phyloP scores from a whole-genome alignment of 2,329 filamentous ascomycete species.

The Xylariaceae sp. region DNA sequence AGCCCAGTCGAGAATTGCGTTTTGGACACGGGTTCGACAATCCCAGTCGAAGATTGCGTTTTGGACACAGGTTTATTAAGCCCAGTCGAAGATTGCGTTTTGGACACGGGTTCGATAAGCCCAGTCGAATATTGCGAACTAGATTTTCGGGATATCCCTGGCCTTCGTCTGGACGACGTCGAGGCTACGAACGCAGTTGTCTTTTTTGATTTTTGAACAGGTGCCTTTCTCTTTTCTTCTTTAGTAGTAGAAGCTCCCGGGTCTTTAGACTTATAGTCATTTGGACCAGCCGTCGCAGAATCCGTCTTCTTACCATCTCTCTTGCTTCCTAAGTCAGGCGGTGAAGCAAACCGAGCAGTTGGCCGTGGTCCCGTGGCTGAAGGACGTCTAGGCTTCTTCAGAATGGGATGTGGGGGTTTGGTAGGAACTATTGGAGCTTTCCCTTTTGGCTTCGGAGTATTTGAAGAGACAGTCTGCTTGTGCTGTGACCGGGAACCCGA shows the following conservation, averaged over 20 bases:
- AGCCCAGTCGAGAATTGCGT: too few relatives aligned
- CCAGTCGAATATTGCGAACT: conserved; percentile 43
- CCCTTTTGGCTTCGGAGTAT: conserved; percentile 22
- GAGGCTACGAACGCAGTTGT: conserved; percentile 39
- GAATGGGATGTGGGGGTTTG: conserved; percentile 49
- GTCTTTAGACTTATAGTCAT: conserved; percentile 25
- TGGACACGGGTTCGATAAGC: conserved; percentile 31
- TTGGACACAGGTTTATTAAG: conserved; percentile 32
- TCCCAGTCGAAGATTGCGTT: conserved; percentile 26
- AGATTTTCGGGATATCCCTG: conserved; percentile 40
- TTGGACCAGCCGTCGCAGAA: conserved; percentile 35
- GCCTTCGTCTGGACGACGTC: conserved; percentile 41
- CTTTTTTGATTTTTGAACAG: conserved; percentile 29
- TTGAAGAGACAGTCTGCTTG: conserved; percentile 11
- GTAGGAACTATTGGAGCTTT: conserved; percentile 38
- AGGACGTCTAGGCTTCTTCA: conserved; percentile 54
- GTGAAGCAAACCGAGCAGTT: conserved; percentile 57
- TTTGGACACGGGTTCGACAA: conserved; percentile 31
- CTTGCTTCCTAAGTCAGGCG: conserved; percentile 43
- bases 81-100: conserved; percentile 27
- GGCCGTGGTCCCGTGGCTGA: conserved; percentile 49
- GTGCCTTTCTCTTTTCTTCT: conserved; percentile 25
- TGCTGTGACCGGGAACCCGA: conserved; percentile 14
- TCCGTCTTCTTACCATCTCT: conserved; percentile 33
- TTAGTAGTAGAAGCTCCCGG: conserved; percentile 20